Evolutionary conservation across 1,284 basidiomycete species (phyloP).

Genomic region (Pseudozyma flocculosa): DNA sequence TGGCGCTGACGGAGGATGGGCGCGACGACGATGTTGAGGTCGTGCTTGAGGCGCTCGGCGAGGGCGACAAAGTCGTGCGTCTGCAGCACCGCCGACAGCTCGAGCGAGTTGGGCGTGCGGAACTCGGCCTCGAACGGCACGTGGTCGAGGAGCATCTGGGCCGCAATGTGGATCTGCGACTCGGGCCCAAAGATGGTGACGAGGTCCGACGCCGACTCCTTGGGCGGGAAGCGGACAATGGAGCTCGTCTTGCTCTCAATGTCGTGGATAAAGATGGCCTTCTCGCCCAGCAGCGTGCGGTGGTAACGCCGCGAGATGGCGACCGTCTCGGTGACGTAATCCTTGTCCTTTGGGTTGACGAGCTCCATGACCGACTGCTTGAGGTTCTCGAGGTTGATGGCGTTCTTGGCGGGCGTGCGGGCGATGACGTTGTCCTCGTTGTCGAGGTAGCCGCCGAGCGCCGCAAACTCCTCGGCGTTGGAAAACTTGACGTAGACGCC

Average conservation of each 20-base stretch:
- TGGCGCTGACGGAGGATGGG: conserved; percentile 64
- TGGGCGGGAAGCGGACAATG: conserved; percentile 89
- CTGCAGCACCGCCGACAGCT: conserved; percentile 72
- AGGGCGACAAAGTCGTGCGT: conserved; percentile 80
- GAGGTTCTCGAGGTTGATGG: conserved; percentile 88
- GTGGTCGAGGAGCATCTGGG: conserved; percentile 89
- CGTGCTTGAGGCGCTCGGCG: conserved; percentile 84
- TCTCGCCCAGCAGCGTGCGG: conserved; percentile 89
- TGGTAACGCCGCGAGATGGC: conserved; percentile 92
- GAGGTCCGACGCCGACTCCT: conserved; percentile 85
- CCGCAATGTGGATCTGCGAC: conserved; percentile 92
- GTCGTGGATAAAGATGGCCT: conserved; percentile 93
- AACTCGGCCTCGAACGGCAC: conserved; percentile 97
- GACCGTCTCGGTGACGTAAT: conserved; percentile 90
- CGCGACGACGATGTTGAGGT: conserved; percentile 84
- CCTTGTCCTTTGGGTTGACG: conserved; percentile 96
- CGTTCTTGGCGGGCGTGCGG: conserved; percentile 95
- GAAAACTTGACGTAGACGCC: conserved; percentile 99
- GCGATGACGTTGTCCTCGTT: conserved; percentile 99
- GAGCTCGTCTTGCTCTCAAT: conserved; percentile 97
- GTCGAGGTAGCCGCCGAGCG: conserved; percentile 90
- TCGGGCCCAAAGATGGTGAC: conserved; percentile 95
- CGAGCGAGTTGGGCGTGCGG: conserved; percentile 75
- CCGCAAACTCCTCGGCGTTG: conserved; percentile 95
- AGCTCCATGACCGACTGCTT: conserved; percentile 97